A percentile compares a stretch with the other conserved stretches of the same genome.
Conservation (phyloP, 768 basidiomycete genomes). For the Panaeolus cyanescens region DNA sequence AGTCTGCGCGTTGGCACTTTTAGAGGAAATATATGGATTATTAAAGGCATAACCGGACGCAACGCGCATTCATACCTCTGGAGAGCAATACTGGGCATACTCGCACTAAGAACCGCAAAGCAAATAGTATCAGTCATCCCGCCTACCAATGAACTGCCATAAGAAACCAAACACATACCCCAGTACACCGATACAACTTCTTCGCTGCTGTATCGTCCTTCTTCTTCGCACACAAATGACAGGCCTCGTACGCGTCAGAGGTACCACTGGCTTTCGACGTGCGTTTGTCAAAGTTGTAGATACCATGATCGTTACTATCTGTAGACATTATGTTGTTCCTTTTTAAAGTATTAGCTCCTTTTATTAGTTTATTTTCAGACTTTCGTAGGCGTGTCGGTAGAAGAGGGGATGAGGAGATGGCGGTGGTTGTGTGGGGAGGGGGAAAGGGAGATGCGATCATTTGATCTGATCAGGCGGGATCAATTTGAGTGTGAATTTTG, state of each 20-base stretch:
- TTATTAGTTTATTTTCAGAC: no score
- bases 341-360: no score
- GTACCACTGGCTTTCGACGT: background rate
- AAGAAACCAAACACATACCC: background rate
- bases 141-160: no score
- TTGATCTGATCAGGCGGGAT: no score
- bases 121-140: background rate
- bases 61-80: background rate
- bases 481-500: no score
- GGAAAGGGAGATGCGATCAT: no score
- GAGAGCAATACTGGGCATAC: background rate
- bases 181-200: background rate
- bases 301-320: no score
- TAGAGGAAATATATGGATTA: background rate
- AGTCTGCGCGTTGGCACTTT: background rate
- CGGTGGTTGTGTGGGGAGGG: no score
- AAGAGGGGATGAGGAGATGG: no score
- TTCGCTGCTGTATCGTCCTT: background rate
- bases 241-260: background rate
- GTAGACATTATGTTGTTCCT: no score
- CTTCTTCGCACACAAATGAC: background rate
- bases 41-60: background rate
- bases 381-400: no score
- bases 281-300: background rate
- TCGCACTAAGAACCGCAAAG: background rate